These are phyloP conservation scores for Chytriomyces confervae DNA, from an alignment of 192 early-diverging fungal species.

Conservation along the genomic window DNA sequence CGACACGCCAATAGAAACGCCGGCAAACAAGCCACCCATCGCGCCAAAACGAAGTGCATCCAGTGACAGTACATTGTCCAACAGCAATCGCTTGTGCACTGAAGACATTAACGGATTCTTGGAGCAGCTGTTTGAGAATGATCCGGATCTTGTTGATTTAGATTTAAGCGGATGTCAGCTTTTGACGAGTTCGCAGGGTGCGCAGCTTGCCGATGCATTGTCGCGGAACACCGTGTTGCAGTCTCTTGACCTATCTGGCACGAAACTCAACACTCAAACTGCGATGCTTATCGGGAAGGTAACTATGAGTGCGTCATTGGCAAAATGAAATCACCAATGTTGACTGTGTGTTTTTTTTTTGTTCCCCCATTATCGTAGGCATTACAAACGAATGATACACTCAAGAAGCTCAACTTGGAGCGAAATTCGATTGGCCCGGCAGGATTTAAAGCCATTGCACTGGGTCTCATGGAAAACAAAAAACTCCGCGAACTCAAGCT, in stretches of 20 bases:
- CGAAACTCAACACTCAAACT: conserved; percentile 42
- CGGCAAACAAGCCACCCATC: neutral
- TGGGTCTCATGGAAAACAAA: conserved; percentile 36
- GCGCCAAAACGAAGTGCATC: neutral
- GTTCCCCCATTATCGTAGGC: conserved; percentile 20
- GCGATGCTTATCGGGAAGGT: conserved; percentile 32
- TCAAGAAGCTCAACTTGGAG: conserved; percentile 36
- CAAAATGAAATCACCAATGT: neutral
- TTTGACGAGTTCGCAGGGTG: conserved; percentile 24
- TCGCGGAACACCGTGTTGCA: conserved; percentile 25
- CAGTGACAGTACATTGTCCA: no score
- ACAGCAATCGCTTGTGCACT: no score
- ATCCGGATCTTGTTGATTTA: conserved; percentile 9
- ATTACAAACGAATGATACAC: conserved; percentile 24
- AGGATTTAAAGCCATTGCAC: conserved; percentile 41
- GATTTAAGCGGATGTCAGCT: conserved; percentile 39
- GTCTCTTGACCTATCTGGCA: conserved; percentile 36
- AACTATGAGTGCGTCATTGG: neutral
- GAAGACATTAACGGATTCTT: conserved; percentile 7
- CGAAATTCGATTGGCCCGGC: conserved; percentile 36
- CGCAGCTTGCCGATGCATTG: conserved; percentile 33
- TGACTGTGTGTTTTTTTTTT: neutral
- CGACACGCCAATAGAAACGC: no score
- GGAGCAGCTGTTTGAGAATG: conserved; percentile 11
- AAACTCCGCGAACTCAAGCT: conserved; percentile 29